Evolutionary conservation across 352 stramenopile species (phyloP), one percentile per base, ranked within the genome.

Genomic region (Halophytophthora polymorphica): DNA sequence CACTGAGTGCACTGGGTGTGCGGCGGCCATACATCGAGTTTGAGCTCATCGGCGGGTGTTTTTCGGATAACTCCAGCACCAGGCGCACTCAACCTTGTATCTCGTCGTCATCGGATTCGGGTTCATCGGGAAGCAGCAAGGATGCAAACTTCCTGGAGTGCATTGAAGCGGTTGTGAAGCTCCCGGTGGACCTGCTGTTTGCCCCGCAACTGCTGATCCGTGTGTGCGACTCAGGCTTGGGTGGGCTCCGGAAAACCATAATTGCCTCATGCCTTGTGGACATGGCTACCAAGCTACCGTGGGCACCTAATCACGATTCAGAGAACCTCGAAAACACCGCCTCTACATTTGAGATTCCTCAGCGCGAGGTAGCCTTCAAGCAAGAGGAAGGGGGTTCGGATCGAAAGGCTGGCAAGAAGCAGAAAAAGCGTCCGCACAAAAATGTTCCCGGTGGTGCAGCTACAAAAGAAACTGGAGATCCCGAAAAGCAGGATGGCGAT

Each of bases 111-210:
- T n/a, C 34, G 13, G 35, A 35, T 18, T 31, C 25, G 8, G 21
- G 28, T 0, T 23, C 33, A 12, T 69, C 56, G 4, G 43, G 46
- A 3, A 73, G 60, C 23, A 73, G 64, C 37, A 92, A 92, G 53
- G 86, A 92, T 18, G 79, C 71, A 2, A 92, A 90, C 19, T 77
- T 90, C n/a, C 48, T 90, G 13, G 79, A 92, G 21, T 61, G 66
- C 10, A 61, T 89, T 10, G 60, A 78, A 1, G 53, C 82, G 10
- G 52, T 59, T 3, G 73, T 73, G 0, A 80, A 76, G 46, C 42
- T 92, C 1, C 82, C 79, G 2, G 36, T 87, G 0, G 82, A 92
- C 34, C 76, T 61, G 0, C 40, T 92, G 0, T 89, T 76, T 46
- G 58, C 72, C 0, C 82, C 82, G 11, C 77, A 88, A 53, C 53